Evolutionary conservation across 2,329 filamentous ascomycete species (phyloP), one percentile per base, ranked within the genome.

Genomic region (Rachicladosporium sp.): DNA sequence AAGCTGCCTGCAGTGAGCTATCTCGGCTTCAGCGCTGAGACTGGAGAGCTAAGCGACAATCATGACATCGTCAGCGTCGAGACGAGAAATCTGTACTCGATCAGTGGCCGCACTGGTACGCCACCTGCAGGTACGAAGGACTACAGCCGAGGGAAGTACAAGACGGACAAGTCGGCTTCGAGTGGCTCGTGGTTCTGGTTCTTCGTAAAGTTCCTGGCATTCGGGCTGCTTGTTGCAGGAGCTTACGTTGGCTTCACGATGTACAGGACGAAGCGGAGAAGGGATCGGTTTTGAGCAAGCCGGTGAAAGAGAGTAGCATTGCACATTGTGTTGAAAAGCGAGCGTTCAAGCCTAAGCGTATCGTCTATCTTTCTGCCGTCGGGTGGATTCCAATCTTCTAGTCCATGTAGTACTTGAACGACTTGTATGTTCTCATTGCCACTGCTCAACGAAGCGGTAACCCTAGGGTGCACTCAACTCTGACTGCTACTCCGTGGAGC

Each of bases 21-120:
- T 58, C 63, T 80, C 4, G 76, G 76, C 46, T 76, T 80, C 65
- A 72, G 76, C 52, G 82, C 85, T 41, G 89, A 96, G 69, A 96
- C 91, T 10, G 91, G 91, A 56, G 89, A 98, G 68, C 76, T 98
- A 49, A 86, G 80, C 63, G 91, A 98, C 67, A 94, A 94, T 71
- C 89, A 95, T 71, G 91, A 98, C 65, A 93, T 98, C 62, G 78
- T 96, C 59, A 82, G 78, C 37, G 74, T 98, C 53, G 71, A 78
- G 47, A 80, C 89, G 42, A 82, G 82, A 69, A 98, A 95, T 62
- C 69, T 98, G 46, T 96, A 96, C 68, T 78, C 74, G 52, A 75
- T 73, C 29, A 65, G 68, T 27, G 57, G 56, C n/a, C 49, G 49
- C 31, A 49, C 50, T 3, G 49, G 53, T 35, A 57, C 53, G 13